Evolutionary conservation across 495 filamentous ascomycete genomes (phyloP), one percentile per base, ranked within the genome.

Genomic region (Penicillium tannophilum): DNA sequence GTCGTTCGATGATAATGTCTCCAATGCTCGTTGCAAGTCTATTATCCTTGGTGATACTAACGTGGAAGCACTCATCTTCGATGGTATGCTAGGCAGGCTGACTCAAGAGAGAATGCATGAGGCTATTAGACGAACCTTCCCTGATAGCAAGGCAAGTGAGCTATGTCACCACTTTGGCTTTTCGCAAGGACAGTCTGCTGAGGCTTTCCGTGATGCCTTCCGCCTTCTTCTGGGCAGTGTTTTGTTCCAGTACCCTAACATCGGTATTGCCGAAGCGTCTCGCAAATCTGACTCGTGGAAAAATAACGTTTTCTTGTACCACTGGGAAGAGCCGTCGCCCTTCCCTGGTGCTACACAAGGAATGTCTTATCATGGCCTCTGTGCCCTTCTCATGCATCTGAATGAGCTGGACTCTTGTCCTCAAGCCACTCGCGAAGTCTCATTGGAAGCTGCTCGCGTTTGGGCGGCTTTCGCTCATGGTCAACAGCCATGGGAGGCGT

Each of bases 391-490:
- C 1, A 36, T 54, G 19, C 50, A 59, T 42, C 30, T 59, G 39
- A 59, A 59, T 16, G 49, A 59, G 50, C 24, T 59, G 7, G 17
- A 30, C 7, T 35, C 23, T 12, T 59, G 49, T 10, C 50, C 56
- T 6, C 41, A 17, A 6, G 33, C 39, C 6, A 41, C 50, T 7
- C 49, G 46, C 6, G n/a, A 41, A 7, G 50, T 48, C 10, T 33
- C 49, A 9, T 41, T 59, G 17, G 56, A 59, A 23, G 49, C 50
- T 52, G 56, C 56, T 6, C n/a, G 50, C 5, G 14, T 47, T 23
- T 59, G 49, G 49, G 50, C 56, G 8, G 49, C 56, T 8, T 59
- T 59, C 46, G 56, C 50, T 24, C 43, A 59, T 47, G 56, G 50
- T 17, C 7, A 59, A 17, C 28, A 59, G 23, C 56, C 56, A 4